Evolutionary conservation across 2,329 filamentous ascomycete genomes (phyloP).

Genomic region (Fusarium aywerte): DNA sequence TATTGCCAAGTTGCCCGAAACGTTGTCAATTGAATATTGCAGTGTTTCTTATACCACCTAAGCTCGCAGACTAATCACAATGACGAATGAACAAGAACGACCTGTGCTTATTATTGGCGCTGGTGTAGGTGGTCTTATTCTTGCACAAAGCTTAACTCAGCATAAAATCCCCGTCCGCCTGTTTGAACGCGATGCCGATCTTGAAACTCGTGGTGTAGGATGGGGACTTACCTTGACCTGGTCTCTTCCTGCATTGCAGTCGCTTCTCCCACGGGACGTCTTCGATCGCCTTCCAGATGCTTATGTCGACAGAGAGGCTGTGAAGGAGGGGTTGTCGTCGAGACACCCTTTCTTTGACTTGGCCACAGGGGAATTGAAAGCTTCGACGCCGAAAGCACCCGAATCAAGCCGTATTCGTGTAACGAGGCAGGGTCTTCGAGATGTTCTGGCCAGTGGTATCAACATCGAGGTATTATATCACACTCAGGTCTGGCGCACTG

Average conservation of each 20-base stretch:
- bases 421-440: slow-evolving; percentile 58
- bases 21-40: not conserved
- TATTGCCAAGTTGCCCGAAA: not conserved
- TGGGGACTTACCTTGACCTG: slow-evolving; percentile 74
- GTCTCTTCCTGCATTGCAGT: slow-evolving; percentile 64
- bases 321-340: slow-evolving; percentile 58
- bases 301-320: slow-evolving; percentile 65
- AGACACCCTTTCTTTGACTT: slow-evolving; percentile 68
- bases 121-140: slow-evolving; percentile 52
- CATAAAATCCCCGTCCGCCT: slow-evolving; percentile 57
- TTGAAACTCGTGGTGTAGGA: slow-evolving; percentile 61
- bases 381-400: slow-evolving; percentile 56
- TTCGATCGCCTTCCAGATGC: slow-evolving; percentile 58
- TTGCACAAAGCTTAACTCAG: slow-evolving; percentile 51
- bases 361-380: slow-evolving; percentile 56
- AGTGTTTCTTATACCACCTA: not conserved
- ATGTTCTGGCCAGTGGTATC: slow-evolving; percentile 58
- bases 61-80: rapidly evolving
- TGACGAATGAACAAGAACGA: slow-evolving; percentile 9
- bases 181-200: slow-evolving; percentile 63
- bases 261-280: slow-evolving; percentile 61
- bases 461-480: slow-evolving; percentile 55
- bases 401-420: slow-evolving; percentile 60
- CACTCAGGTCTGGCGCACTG: rapidly evolving
- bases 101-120: slow-evolving; percentile 53